Percentiles rank a stretch among this genome's conserved stretches.
These are phyloP conservation scores for Aspergillus sergii DNA, from an alignment of 2,329 filamentous ascomycete genomes.

Conservation along the genomic window DNA sequence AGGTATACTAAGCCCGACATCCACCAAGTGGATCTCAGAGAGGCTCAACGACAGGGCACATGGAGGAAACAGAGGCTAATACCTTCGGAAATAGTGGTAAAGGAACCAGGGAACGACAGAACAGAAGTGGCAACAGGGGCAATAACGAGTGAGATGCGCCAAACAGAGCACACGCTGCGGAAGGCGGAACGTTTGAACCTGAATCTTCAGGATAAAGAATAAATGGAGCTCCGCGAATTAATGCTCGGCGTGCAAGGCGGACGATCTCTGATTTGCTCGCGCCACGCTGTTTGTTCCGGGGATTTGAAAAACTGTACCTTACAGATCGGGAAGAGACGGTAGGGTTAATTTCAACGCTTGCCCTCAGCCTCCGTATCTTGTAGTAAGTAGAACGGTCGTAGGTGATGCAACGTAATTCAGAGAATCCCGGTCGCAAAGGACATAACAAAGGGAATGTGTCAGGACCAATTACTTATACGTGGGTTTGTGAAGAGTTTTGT, in stretches of 20 bases:
- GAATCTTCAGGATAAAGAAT: neutral
- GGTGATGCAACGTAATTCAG: too few species aligned
- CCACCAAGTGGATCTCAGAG: neutral
- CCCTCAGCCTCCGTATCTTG: too few species aligned
- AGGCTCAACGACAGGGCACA: neutral
- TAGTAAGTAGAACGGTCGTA: too few species aligned
- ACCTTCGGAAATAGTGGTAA: neutral
- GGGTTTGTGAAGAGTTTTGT: neutral
- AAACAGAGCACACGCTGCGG: constrained; percentile 1
- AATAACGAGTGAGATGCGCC: constrained; percentile 1
- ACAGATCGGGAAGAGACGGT: neutral
- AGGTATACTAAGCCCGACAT: neutral
- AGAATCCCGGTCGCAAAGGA: neutral
- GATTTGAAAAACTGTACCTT: neutral
- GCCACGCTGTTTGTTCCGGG: constrained; percentile 1
- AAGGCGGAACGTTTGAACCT: neutral
- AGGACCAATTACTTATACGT: neutral
- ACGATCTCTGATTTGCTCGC: constrained; percentile 25
- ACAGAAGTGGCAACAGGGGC: neutral
- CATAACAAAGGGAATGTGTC: neutral
- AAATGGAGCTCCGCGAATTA: constrained; percentile 9
- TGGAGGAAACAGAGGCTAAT: neutral
- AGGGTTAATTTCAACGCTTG: neutral
- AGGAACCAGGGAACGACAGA: neutral
- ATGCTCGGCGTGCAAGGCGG: constrained; percentile 21